Conservation (phyloP, 2,329 filamentous ascomycete genomes). For the Colletotrichum melonis region DNA sequence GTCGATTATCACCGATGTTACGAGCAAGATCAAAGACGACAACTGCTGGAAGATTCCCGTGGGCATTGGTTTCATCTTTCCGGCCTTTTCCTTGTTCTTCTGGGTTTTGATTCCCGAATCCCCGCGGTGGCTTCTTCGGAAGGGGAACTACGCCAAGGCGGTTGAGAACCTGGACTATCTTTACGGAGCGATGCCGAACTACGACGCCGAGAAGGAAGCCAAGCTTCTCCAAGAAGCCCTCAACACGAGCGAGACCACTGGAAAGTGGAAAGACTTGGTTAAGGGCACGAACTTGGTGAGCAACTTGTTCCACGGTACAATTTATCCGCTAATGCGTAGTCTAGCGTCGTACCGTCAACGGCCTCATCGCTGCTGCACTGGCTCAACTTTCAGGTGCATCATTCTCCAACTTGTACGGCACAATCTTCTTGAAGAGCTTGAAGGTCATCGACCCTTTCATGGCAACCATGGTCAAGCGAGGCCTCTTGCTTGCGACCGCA, state of each 20-base stretch:
- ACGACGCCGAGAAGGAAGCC: slow-evolving; percentile 35
- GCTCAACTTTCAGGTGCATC: slow-evolving; percentile 37
- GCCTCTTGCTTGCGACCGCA: slow-evolving; percentile 33
- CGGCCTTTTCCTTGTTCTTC: slow-evolving; percentile 30
- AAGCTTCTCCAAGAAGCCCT: slow-evolving; percentile 31
- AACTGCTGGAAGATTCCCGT: slow-evolving; percentile 38
- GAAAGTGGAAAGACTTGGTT: slow-evolving; percentile 25
- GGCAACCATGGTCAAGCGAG: slow-evolving; percentile 40
- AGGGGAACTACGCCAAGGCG: slow-evolving; percentile 35
- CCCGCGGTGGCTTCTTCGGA: slow-evolving; percentile 42
- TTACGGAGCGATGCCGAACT: slow-evolving; percentile 32
- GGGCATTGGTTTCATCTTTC: slow-evolving; percentile 35
- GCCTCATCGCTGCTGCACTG: slow-evolving; percentile 23
- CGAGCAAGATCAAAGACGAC: slow-evolving; percentile 35
- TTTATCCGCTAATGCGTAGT: not conserved
- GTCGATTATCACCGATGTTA: slow-evolving; percentile 38
- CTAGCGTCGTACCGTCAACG: slow-evolving; percentile 29
- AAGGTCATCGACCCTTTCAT: slow-evolving; percentile 42
- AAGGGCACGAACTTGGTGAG: slow-evolving; percentile 30
- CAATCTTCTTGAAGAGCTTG: slow-evolving; percentile 38
- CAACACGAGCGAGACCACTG: slow-evolving; percentile 16
- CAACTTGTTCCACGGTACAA: too few relatives aligned
- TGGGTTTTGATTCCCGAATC: slow-evolving; percentile 40
- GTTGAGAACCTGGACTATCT: slow-evolving; percentile 35
- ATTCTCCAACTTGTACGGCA: slow-evolving; percentile 39